phyloP scores from a whole-genome alignment of 2,329 filamentous ascomycete species.

The Teratosphaeria epicoccoides region DNA sequence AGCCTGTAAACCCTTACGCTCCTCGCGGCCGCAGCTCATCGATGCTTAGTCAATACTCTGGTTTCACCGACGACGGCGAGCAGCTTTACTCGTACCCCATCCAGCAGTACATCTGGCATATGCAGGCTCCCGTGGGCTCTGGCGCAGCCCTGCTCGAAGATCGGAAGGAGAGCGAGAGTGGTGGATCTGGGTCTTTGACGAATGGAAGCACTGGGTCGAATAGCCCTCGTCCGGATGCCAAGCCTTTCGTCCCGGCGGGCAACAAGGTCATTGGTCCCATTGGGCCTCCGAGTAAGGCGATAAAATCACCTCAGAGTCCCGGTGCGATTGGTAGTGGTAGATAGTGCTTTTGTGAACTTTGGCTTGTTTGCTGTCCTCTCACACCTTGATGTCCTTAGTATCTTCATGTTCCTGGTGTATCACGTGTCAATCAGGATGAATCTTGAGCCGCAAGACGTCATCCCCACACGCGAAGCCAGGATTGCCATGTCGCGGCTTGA shows the following conservation, averaged over 20 bases:
- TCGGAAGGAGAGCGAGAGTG: constrained; percentile 12
- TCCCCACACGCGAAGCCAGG: not conserved
- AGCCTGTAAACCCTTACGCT: constrained; percentile 6
- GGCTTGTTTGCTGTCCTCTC: constrained; percentile 8
- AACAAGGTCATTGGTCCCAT: constrained; percentile 14
- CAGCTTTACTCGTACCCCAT: constrained; percentile 3
- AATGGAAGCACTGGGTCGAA: constrained; percentile 23
- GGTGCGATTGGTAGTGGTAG: constrained; percentile 18
- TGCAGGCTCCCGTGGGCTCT: constrained; percentile 7
- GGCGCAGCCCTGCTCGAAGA: constrained; percentile 5
- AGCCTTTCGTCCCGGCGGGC: constrained; percentile 20
- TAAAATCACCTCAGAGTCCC: constrained; percentile 12
- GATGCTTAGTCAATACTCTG: constrained; percentile 42
- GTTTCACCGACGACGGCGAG: constrained; percentile 36
- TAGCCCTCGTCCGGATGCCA: constrained; percentile 24
- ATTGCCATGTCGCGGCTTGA: not conserved
- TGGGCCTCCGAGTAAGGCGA: constrained; percentile 17
- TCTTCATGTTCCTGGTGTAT: not conserved
- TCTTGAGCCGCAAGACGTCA: not conserved
- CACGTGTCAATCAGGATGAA: not conserved
- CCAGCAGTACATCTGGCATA: constrained; percentile 17
- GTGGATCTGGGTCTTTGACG: constrained; percentile 15
- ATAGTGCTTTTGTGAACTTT: constrained; percentile 14
- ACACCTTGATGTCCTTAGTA: not conserved
- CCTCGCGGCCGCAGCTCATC: constrained; percentile 39